A percentile compares a stretch with the other conserved stretches of the same genome.
Conservation (phyloP, 2,329 filamentous ascomycete genomes). For the Coniochaeta prunicola region DNA sequence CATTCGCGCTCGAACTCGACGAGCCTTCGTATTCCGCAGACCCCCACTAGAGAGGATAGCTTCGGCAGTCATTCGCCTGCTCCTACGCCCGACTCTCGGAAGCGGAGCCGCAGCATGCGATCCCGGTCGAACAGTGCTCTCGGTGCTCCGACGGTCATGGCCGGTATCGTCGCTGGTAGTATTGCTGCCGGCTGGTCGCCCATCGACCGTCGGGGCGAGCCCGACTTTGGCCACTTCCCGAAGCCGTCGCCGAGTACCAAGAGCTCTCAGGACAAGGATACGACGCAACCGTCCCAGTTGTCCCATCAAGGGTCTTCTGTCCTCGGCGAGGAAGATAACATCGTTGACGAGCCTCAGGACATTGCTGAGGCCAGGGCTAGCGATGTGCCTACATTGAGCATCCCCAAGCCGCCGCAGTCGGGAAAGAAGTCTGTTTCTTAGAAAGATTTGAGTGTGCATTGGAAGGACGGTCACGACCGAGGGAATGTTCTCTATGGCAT, state of each 20-base stretch:
- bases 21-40: conserved; percentile 41
- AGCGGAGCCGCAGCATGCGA: conserved; percentile 59
- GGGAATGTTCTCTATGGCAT: not conserved
- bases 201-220: conserved; percentile 42
- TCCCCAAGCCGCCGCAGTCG: conserved; percentile 10
- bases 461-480: not conserved
- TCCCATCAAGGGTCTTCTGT: conserved; percentile 10
- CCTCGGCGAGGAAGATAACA: conserved; percentile 8
- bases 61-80: conserved; percentile 28
- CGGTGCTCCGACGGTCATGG: conserved; percentile 71
- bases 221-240: conserved; percentile 26
- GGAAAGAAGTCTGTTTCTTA: conserved; percentile 5
- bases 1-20: conserved; percentile 59
- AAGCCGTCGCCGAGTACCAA: conserved; percentile 17
- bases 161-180: conserved; percentile 72
- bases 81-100: conserved; percentile 53
- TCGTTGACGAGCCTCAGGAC: conserved; percentile 29
- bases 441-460: not conserved
- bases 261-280: not conserved
- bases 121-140: conserved; percentile 64
- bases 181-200: conserved; percentile 73
- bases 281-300: conserved; percentile 17
- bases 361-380: conserved; percentile 16
- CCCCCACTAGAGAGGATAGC: conserved; percentile 53
- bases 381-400: conserved; percentile 14